These are phyloP conservation scores for Hypoxylon fuscum DNA, from an alignment of 495 filamentous ascomycete genomes.

Conservation along the genomic window DNA sequence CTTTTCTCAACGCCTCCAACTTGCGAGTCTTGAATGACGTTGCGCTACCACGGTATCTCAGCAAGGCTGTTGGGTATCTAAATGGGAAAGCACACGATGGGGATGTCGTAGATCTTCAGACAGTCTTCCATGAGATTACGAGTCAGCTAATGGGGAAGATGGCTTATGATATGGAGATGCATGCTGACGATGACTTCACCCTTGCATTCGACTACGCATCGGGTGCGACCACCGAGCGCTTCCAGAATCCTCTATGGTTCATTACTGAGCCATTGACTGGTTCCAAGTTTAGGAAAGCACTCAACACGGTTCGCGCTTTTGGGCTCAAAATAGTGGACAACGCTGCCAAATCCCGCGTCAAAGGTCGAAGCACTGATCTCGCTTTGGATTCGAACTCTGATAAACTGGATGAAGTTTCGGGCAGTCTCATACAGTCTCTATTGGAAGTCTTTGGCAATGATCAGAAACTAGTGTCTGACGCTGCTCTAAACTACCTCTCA, in stretches of 20 bases:
- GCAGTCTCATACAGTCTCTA: slow-evolving; percentile 65
- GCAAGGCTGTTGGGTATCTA: slow-evolving; percentile 50
- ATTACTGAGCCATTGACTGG: slow-evolving; percentile 63
- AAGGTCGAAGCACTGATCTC: not conserved
- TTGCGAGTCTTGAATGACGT: slow-evolving; percentile 64
- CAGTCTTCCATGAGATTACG: slow-evolving; percentile 66
- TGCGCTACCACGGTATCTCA: slow-evolving; percentile 60
- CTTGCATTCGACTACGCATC: slow-evolving; percentile 66
- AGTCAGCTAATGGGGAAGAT: slow-evolving; percentile 68
- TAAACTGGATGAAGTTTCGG: slow-evolving; percentile 57
- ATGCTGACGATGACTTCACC: slow-evolving; percentile 64
- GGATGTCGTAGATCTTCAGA: slow-evolving; percentile 59
- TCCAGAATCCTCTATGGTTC: slow-evolving; percentile 69
- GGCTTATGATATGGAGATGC: slow-evolving; percentile 71
- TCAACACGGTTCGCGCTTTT: slow-evolving; percentile 59
- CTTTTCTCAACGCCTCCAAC: slow-evolving; percentile 66
- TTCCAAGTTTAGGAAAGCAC: slow-evolving; percentile 52
- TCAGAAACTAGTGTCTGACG: slow-evolving; percentile 60
- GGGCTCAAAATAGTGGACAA: slow-evolving; percentile 60
- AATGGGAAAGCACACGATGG: slow-evolving; percentile 29
- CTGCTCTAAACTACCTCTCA: slow-evolving; percentile 68
- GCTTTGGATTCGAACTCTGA: slow-evolving; percentile 22
- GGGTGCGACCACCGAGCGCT: slow-evolving; percentile 64
- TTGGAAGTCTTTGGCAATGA: slow-evolving; percentile 61
- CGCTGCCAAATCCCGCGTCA: slow-evolving; percentile 48